A percentile compares a stretch with the other conserved stretches of the same genome.
phyloP scores from a whole-genome alignment of 2,329 filamentous ascomycete species.

The Dryadomyces quercus-mongolicae region DNA sequence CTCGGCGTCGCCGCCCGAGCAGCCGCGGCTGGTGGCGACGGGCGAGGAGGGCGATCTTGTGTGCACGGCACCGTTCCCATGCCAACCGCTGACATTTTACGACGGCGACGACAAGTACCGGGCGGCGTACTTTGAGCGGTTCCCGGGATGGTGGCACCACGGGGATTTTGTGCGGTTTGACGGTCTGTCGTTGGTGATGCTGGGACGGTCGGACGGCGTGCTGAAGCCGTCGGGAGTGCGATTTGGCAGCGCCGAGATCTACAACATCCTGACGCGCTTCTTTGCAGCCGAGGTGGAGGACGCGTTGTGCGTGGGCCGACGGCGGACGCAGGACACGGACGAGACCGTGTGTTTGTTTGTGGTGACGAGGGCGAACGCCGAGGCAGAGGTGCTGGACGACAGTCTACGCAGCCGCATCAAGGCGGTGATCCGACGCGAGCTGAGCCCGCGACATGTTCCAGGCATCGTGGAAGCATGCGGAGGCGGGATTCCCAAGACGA shows the following conservation, averaged over 20 bases:
- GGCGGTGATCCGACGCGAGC: slow-evolving; percentile 55
- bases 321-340: slow-evolving; percentile 59
- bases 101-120: slow-evolving; percentile 65
- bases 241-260: slow-evolving; percentile 91
- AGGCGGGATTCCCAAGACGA: slow-evolving; percentile 77
- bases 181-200: slow-evolving; percentile 67
- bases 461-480: slow-evolving; percentile 67
- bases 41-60: slow-evolving; percentile 78
- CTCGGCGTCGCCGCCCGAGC: slow-evolving; percentile 39
- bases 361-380: slow-evolving; percentile 49
- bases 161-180: slow-evolving; percentile 78
- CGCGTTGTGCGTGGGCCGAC: slow-evolving; percentile 73
- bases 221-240: slow-evolving; percentile 85
- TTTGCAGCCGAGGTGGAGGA: slow-evolving; percentile 72
- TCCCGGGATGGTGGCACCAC: slow-evolving; percentile 75
- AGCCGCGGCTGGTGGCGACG: slow-evolving; percentile 32
- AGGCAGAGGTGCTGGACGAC: slow-evolving; percentile 36
- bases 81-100: slow-evolving; percentile 85
- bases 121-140: slow-evolving; percentile 79
- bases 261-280: slow-evolving; percentile 80
- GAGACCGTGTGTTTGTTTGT: slow-evolving; percentile 85
- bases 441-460: slow-evolving; percentile 85
- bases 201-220: slow-evolving; percentile 84
- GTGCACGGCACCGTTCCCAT: slow-evolving; percentile 76
- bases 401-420: slow-evolving; percentile 54